Base-by-base conservation (phyloP, 345 rosid species). In the Turritis glabra region DNA sequence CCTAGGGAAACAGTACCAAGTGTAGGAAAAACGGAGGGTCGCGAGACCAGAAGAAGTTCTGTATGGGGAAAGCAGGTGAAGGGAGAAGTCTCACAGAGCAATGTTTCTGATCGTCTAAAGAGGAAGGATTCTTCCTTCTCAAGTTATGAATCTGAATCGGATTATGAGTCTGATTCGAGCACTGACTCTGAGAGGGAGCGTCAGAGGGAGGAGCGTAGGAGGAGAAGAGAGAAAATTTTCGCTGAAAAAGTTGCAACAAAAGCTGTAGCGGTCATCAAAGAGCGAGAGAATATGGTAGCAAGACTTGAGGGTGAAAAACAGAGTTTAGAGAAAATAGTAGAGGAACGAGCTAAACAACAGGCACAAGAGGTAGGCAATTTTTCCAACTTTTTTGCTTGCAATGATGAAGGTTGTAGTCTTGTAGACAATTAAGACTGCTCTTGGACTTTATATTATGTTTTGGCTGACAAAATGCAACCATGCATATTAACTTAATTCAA, bases 301-400 rank as follows among this genome's bases (percentile, higher is more conserved):
- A 87, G 87, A 81, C 83, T 91, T 70, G 97, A 94, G 79, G 98
- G 98, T 14, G 97, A 94, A 82, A 94, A 94, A 80, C 89, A 86
- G 80, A 90, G 93, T 79, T 77, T 94, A 80, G 98, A 91, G 90
- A 94, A 91, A 77, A 88, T 91, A 81, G 86, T 90, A 15, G 98
- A 91, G 68, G 96, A 90, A 78, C 88, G 87, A 77, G 96, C 97
- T 60, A 94, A 85, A 80, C 98, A 94, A 68, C 97, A 90, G 78
- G 98, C 82, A 47, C 85, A 83, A 82, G 98, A 94, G 98, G 98
- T 94, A 75, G 12, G 17, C 4, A 83, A 68, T 19, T 47, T 37
- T 10, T n/a, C 12, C 4, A 53, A 18, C 9, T 6, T 44, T 14
- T 5, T 15, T 4, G 46, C 46, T 40, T 40, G 46, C 46, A 15